Conservation (phyloP, 805 yeast genomes). For the Barnettozyma wickerhamii region DNA sequence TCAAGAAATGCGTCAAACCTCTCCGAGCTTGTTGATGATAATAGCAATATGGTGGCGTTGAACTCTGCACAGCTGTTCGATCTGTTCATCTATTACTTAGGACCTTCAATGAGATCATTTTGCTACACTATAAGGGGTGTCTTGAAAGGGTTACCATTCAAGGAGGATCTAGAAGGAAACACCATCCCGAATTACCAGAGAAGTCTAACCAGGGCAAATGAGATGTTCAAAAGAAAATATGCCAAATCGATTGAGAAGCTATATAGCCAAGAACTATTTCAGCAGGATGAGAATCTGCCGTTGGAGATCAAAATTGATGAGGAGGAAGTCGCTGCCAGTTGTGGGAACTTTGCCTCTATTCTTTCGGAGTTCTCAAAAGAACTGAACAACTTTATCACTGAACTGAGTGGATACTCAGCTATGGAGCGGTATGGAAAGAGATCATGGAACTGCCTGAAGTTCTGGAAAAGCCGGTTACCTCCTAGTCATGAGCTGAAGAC, state of each 20-base stretch:
- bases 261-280: conserved; percentile 35
- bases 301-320: conserved; percentile 49
- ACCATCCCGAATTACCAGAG: conserved; percentile 39
- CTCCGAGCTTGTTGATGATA: conserved; percentile 5
- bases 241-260: conserved; percentile 50
- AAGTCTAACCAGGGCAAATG: conserved; percentile 48
- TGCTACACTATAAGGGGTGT: conserved; percentile 60
- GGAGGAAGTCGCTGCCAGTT: conserved; percentile 80
- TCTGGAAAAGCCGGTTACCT: conserved; percentile 39
- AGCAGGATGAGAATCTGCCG: conserved; percentile 5
- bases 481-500: not conserved
- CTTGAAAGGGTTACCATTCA: conserved; percentile 55
- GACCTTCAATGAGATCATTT: conserved; percentile 69
- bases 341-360: conserved; percentile 72
- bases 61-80: conserved; percentile 47
- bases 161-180: conserved; percentile 32
- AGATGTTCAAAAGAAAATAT: conserved; percentile 54
- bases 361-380: conserved; percentile 61
- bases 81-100: conserved; percentile 59
- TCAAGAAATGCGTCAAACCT: not conserved
- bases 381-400: conserved; percentile 41
- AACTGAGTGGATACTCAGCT: conserved; percentile 37
- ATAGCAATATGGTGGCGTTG: conserved; percentile 18
- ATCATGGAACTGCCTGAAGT: conserved; percentile 49
- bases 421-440: conserved; percentile 7